A percentile compares a stretch with the other conserved stretches of the same genome.
Evolutionary conservation across 2,329 filamentous ascomycete genomes (phyloP).

Genomic region (Trichoderma semiorbis): DNA sequence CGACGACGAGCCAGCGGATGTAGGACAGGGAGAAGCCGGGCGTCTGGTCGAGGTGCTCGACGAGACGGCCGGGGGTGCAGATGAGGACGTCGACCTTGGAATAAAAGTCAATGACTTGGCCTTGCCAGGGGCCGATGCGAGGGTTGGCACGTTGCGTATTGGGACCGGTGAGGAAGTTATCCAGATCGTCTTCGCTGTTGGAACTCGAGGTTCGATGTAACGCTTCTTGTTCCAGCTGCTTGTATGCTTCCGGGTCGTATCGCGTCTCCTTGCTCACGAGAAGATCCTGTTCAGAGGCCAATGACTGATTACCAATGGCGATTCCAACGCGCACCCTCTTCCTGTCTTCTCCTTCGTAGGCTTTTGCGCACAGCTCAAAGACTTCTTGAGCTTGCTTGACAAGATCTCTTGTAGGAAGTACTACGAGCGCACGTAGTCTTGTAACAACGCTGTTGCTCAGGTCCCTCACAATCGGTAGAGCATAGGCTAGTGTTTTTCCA

Average conservation of each 20-base stretch:
- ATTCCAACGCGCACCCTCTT: conserved; percentile 76
- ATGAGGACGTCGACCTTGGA: conserved; percentile 85
- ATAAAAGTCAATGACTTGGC: conserved; percentile 58
- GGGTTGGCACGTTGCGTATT: conserved; percentile 26
- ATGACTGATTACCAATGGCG: conserved; percentile 74
- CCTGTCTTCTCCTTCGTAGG: conserved; percentile 50
- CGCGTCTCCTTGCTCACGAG: conserved; percentile 45
- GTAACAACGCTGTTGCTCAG: conserved; percentile 63
- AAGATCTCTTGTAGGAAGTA: conserved; percentile 87
- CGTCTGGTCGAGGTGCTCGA: conserved; percentile 85
- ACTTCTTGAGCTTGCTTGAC: conserved; percentile 81
- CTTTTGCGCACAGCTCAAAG: conserved; percentile 68
- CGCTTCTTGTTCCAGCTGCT: conserved; percentile 26
- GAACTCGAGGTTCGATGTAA: conserved; percentile 4
- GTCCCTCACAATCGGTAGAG: conserved; percentile 77
- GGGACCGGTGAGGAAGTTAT: conserved; percentile 9
- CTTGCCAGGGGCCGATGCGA: conserved; percentile 35
- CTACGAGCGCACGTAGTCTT: conserved; percentile 72
- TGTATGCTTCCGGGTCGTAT: conserved; percentile 62
- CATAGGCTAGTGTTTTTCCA: conserved; percentile 90
- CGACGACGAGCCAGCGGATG: conserved; percentile 84
- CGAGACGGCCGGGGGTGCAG: conserved; percentile 85
- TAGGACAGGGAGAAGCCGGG: conserved; percentile 75
- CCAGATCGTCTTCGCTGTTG: conserved; percentile 23
- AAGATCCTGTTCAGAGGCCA: conserved; percentile 59